Base-by-base conservation (phyloP, 331 rosid species). In the Saraca asoca region DNA sequence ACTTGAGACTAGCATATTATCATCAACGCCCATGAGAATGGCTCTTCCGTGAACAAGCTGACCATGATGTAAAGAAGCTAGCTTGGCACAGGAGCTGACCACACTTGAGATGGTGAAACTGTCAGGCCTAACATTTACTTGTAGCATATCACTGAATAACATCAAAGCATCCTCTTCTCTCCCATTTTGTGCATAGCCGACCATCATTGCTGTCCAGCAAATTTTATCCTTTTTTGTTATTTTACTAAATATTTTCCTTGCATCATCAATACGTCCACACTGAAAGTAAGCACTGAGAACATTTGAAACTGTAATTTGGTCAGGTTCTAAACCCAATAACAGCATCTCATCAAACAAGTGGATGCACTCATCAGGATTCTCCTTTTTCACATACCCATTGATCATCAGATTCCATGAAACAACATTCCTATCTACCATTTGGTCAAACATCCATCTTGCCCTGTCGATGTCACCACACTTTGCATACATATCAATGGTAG, bases 131-230 rank as follows among this genome's bases (percentile, higher is more conserved):
- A 76, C 64, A 37, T 76, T 62, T 56, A n/a, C 75, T 33, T 69
- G 64, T 8, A 76, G 82, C 87, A 83, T 83, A 55, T 76, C 67
- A 35, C 73, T 49, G 53, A 83, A 83, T 53, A 83, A 62, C 76
- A 70, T 56, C 76, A 76, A 79, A 46, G 87, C 85, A 73, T 73
- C 80, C 58, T 79, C 82, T 64, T 79, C 87, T 70, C 74, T 73
- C 71, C 82, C 80, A 62, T 65, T 76, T 42, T 83, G 85, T 24
- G 65, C 46, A 70, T 62, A 79, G 41, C 87, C 87, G 51, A 73
- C 87, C 45, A 79, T 76, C 87, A 79, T 83, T 7, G 78, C 77
- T 13, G 87, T 83, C 87, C 87, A 83, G 79, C 85, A 83, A 76
- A 83, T 70, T 72, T 76, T 65, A 57, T 83, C 87, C 69, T 46